Evolutionary conservation across 768 basidiomycete genomes (phyloP).

Genomic region (Amanita thiersii): DNA sequence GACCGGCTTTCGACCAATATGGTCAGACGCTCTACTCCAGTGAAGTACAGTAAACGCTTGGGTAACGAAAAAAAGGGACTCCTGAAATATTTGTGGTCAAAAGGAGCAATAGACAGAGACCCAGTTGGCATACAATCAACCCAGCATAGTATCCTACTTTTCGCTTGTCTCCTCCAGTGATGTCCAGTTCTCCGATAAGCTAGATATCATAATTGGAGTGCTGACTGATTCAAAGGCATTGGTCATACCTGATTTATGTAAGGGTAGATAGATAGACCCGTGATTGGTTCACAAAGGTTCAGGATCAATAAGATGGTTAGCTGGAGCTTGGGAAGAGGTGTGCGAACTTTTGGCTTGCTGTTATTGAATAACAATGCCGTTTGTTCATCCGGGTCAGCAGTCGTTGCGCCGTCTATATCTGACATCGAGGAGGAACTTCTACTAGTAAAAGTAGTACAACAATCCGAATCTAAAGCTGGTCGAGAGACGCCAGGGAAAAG

Average conservation of each 20-base stretch:
- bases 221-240: too few relatives aligned
- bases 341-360: slow-evolving; percentile 9
- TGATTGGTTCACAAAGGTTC: slow-evolving; percentile 53
- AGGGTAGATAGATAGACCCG: slow-evolving; percentile 49
- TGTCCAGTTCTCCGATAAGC: slow-evolving; percentile 35
- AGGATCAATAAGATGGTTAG: slow-evolving; percentile 47
- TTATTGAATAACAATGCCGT: not conserved
- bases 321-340: slow-evolving; percentile 49
- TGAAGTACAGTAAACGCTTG: slow-evolving; percentile 52
- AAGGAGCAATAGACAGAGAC: not conserved
- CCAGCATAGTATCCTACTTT: slow-evolving; percentile 61
- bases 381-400: too few relatives aligned
- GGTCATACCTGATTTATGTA: slow-evolving; percentile 33
- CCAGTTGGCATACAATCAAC: slow-evolving; percentile 35
- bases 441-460: too few relatives aligned
- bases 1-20: slow-evolving; percentile 54
- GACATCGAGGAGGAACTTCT: too few relatives aligned
- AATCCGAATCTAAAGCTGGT: too few relatives aligned
- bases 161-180: slow-evolving; percentile 42
- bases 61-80: slow-evolving; percentile 51
- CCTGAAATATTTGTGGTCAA: slow-evolving; percentile 23
- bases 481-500: too few relatives aligned
- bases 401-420: too few relatives aligned
- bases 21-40: slow-evolving; percentile 58
- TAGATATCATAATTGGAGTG: slow-evolving; percentile 14